phyloP scores from a whole-genome alignment of 441 rosid species.

The Gossypium davidsonii region DNA sequence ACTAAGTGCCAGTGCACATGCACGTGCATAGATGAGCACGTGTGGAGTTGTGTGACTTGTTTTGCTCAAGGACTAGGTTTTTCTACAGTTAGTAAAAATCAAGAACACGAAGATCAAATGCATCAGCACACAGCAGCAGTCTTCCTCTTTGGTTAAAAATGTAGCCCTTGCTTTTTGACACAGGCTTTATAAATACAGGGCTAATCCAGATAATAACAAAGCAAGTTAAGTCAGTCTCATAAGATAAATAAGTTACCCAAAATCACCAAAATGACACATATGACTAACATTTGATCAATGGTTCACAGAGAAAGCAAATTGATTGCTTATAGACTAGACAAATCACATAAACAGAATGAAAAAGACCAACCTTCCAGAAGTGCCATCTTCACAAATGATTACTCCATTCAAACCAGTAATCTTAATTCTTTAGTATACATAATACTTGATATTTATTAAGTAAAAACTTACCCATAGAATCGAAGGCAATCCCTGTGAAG shows the following conservation, averaged over 20 bases:
- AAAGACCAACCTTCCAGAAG: constrained; percentile 1
- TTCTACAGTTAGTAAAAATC: not conserved
- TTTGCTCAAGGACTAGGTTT: not conserved
- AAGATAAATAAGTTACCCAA: not conserved
- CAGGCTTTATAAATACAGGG: not conserved
- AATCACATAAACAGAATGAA: not conserved
- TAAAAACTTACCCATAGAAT: constrained; percentile 60
- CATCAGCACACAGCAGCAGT: not conserved
- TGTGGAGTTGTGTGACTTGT: not conserved
- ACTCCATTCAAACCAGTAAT: not conserved
- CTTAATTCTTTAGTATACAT: not conserved
- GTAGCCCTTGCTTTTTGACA: not conserved
- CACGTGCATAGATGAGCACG: not conserved
- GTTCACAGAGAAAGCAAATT: not conserved
- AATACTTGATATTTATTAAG: constrained; percentile 4
- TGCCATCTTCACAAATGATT: constrained; percentile 4
- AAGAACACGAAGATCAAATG: not conserved
- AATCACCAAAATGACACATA: not conserved
- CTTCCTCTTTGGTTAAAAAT: not conserved
- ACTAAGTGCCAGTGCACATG: not conserved
- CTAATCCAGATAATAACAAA: not conserved
- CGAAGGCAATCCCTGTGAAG: constrained; percentile 86
- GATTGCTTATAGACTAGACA: not conserved
- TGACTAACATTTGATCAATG: not conserved
- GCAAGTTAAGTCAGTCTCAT: not conserved